Percentiles rank a stretch among this genome's conserved stretches.
Evolutionary conservation across 2,329 filamentous ascomycete genomes (phyloP).

Genomic region (Magnaporthiopsis incrustans): DNA sequence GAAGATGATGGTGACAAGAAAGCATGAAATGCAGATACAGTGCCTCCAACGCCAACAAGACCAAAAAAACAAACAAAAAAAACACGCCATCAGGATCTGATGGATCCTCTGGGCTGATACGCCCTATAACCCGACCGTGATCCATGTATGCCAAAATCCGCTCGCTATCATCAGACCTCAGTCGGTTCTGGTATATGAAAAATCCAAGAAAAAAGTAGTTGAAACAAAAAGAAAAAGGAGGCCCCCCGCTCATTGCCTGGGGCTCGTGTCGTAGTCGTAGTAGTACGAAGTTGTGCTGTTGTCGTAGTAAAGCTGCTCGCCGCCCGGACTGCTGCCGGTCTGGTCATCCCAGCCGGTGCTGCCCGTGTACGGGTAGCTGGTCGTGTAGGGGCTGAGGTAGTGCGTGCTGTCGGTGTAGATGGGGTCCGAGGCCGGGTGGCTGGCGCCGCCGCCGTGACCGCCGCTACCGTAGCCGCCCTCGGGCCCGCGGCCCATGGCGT

Average conservation of each 20-base stretch:
- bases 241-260: not conserved
- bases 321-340: slow-evolving; percentile 22
- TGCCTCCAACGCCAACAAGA: not conserved
- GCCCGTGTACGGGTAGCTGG: slow-evolving; percentile 16
- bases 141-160: not conserved
- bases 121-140: not conserved
- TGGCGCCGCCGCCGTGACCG: slow-evolving; percentile 26
- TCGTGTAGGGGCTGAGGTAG: slow-evolving; percentile 20
- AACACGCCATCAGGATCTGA: not conserved
- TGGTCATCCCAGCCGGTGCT: slow-evolving; percentile 19
- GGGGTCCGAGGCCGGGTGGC: slow-evolving; percentile 27
- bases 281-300: slow-evolving; percentile 7
- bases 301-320: slow-evolving; percentile 22
- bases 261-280: slow-evolving; percentile 13
- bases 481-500: slow-evolving; percentile 42
- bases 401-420: slow-evolving; percentile 24
- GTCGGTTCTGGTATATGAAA: not conserved
- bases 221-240: not conserved
- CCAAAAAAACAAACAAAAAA: not conserved
- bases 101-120: not conserved
- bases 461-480: slow-evolving; percentile 32
- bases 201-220: slow-evolving; percentile 2
- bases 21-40: too few species aligned
- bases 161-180: not conserved
- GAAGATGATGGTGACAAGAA: slow-evolving; percentile 6